Conservation (phyloP, 2,329 filamentous ascomycete genomes). For the Monosporascus cannonballus region DNA sequence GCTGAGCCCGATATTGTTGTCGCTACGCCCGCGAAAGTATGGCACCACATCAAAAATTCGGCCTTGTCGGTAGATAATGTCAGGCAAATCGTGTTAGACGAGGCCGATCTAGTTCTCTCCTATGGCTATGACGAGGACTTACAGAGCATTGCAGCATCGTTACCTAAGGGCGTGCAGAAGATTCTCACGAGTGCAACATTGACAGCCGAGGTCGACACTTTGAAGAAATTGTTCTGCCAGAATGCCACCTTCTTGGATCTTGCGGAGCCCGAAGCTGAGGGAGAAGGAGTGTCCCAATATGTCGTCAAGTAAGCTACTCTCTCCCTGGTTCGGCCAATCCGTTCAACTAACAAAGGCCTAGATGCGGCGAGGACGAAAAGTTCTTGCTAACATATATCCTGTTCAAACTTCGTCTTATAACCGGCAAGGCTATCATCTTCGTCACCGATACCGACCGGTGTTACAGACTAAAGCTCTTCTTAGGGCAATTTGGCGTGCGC, state of each 20-base stretch:
- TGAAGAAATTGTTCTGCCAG: conserved; percentile 81
- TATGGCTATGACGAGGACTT: conserved; percentile 94
- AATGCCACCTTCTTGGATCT: conserved; percentile 76
- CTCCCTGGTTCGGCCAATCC: neutral
- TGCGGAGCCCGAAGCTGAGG: conserved; percentile 73
- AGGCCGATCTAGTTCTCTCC: conserved; percentile 87
- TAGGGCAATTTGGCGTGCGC: conserved; percentile 94
- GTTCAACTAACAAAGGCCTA: conserved; percentile 24
- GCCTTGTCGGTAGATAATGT: conserved; percentile 66
- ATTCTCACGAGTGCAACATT: conserved; percentile 92
- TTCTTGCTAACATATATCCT: conserved; percentile 90
- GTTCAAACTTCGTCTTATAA: conserved; percentile 89
- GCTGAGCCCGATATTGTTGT: conserved; percentile 86
- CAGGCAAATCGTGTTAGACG: conserved; percentile 79
- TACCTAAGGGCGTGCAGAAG: conserved; percentile 83
- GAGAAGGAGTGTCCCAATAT: conserved; percentile 76
- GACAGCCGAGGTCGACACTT: conserved; percentile 75
- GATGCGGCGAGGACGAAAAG: conserved; percentile 94
- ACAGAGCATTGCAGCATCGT: conserved; percentile 65
- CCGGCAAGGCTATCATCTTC: conserved; percentile 82
- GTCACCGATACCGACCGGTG: conserved; percentile 52
- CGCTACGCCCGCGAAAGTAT: conserved; percentile 81
- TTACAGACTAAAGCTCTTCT: conserved; percentile 88
- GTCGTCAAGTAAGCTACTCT: conserved; percentile 60
- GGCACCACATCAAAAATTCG: conserved; percentile 67